phyloP scores from a whole-genome alignment of 1,284 basidiomycete genomes.

The Termitomyces sp. region DNA sequence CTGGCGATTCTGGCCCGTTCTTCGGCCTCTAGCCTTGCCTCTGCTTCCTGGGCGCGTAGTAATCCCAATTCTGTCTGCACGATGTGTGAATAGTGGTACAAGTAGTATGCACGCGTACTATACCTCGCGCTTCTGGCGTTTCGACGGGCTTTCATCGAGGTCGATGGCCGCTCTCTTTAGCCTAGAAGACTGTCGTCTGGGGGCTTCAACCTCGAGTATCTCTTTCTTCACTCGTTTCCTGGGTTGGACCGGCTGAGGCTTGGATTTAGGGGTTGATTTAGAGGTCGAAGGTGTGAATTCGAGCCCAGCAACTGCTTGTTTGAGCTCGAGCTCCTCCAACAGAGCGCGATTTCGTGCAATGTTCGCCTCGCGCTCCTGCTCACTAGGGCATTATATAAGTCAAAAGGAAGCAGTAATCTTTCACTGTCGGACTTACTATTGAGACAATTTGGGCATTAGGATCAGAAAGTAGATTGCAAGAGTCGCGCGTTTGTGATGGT shows the following conservation, averaged over 20 bases:
- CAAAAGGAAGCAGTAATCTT: not conserved
- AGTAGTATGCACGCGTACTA: constrained; percentile 13
- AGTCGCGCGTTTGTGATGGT: not conserved
- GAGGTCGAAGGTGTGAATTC: constrained; percentile 37
- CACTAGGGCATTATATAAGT: constrained; percentile 36
- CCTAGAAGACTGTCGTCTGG: constrained; percentile 61
- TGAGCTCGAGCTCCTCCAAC: constrained; percentile 63
- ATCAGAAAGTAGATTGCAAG: not conserved
- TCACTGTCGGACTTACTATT: constrained; percentile 39
- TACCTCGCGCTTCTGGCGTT: constrained; percentile 63
- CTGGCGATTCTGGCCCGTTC: constrained; percentile 58
- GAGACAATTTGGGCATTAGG: constrained; percentile 40
- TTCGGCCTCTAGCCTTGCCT: constrained; percentile 54
- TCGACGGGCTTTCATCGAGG: constrained; percentile 57
- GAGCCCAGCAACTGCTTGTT: constrained; percentile 50
- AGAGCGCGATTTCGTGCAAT: constrained; percentile 74
- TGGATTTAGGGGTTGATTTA: constrained; percentile 35
- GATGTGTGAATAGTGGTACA: not conserved
- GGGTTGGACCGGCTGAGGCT: constrained; percentile 61
- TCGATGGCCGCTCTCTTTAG: constrained; percentile 44
- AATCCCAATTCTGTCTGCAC: constrained; percentile 43
- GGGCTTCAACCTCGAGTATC: constrained; percentile 35
- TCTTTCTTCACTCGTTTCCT: constrained; percentile 49
- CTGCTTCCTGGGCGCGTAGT: constrained; percentile 46
- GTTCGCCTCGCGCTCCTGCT: constrained; percentile 69